A percentile compares a stretch with the other conserved stretches of the same genome.
phyloP scores from a whole-genome alignment of 2,329 filamentous ascomycete genomes.

The Clarireedia homoeocarpa region DNA sequence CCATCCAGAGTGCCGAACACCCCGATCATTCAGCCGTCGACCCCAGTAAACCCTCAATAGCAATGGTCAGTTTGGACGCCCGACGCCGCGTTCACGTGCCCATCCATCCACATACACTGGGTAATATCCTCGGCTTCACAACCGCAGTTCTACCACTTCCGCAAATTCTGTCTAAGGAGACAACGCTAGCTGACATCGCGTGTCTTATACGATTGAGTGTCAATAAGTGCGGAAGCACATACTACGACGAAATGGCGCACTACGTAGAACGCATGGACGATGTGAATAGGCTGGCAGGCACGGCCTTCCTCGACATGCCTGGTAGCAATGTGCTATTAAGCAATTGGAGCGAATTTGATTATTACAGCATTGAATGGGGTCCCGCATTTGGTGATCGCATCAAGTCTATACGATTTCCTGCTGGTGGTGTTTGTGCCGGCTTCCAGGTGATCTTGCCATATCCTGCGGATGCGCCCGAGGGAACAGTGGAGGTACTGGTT shows the following conservation, averaged over 20 bases:
- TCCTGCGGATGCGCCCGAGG: background rate
- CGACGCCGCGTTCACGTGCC: background rate
- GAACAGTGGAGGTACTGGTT: background rate
- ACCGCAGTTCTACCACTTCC: background rate
- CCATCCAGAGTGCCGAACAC: background rate
- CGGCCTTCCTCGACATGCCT: background rate
- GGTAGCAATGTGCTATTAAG: slow-evolving; percentile 1
- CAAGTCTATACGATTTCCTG: background rate
- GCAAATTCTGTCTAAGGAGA: background rate
- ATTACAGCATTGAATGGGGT: slow-evolving; percentile 3
- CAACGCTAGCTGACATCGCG: background rate
- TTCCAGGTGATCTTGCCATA: background rate
- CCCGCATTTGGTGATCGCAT: background rate
- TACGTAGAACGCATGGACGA: background rate
- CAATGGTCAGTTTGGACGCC: background rate
- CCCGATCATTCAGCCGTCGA: background rate
- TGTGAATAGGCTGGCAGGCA: background rate
- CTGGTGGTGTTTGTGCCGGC: background rate
- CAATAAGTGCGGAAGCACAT: background rate
- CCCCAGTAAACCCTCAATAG: background rate
- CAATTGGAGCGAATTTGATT: background rate
- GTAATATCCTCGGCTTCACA: background rate
- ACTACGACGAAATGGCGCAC: background rate
- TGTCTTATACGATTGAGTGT: background rate
- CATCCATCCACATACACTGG: background rate